Evolutionary conservation across 306 rosid species (phyloP).

Genomic region (Trifolium repens): DNA sequence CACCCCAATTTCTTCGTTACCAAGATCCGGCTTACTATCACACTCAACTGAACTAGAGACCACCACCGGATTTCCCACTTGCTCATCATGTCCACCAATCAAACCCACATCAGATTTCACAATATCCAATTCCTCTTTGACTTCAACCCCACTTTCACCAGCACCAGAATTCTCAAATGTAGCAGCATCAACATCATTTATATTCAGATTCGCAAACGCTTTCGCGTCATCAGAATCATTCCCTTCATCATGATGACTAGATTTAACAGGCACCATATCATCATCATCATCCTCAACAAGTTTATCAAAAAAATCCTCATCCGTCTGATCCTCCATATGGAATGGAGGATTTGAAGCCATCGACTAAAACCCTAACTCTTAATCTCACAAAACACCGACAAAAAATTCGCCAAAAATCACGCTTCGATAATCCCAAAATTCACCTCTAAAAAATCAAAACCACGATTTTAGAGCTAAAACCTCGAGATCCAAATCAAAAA

Average conservation of each 20-base stretch:
- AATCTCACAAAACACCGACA: slow-evolving; percentile 42
- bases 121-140: slow-evolving; percentile 27
- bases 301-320: slow-evolving; percentile 91
- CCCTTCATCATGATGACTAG: slow-evolving; percentile 35
- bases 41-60: slow-evolving; percentile 46
- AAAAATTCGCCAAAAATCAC: slow-evolving; percentile 29
- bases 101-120: slow-evolving; percentile 39
- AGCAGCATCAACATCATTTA: slow-evolving; percentile 51
- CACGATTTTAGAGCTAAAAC: slow-evolving; percentile 48
- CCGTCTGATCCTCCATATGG: slow-evolving; percentile 85
- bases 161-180: slow-evolving; percentile 45
- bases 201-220: slow-evolving; percentile 61
- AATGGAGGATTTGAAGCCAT: slow-evolving; percentile 93
- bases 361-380: slow-evolving; percentile 46
- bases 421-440: slow-evolving; percentile 11
- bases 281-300: slow-evolving; percentile 75
- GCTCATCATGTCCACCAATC: slow-evolving; percentile 34
- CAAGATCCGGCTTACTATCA: slow-evolving; percentile 35
- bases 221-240: slow-evolving; percentile 65
- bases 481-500: slow-evolving; percentile 58
- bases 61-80: slow-evolving; percentile 37
- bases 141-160: slow-evolving; percentile 39
- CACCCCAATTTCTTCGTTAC: slow-evolving; percentile 40
- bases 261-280: slow-evolving; percentile 49
- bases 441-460: slow-evolving; percentile 32